Evolutionary conservation across 2,329 filamentous ascomycete genomes (phyloP).

Genomic region (Calonectria leucothoes): DNA sequence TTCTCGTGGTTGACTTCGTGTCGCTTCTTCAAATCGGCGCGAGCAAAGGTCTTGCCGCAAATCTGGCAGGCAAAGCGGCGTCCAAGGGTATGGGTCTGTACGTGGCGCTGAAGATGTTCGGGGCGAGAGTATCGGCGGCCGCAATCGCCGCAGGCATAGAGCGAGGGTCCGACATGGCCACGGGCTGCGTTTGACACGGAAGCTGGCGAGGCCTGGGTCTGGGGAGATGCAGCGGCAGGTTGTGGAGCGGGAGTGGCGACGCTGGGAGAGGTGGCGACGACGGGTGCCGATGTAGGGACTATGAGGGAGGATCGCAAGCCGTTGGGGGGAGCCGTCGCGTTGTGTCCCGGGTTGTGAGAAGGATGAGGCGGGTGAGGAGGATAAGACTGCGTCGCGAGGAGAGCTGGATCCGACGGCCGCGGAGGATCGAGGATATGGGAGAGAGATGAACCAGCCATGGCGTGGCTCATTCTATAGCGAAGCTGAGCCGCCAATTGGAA

Average conservation of each 20-base stretch:
- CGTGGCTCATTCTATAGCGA: constrained; percentile 23
- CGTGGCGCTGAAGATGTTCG: constrained; percentile 65
- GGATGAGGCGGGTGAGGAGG: constrained; percentile 24
- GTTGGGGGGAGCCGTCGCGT: constrained; percentile 11
- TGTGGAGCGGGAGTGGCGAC: constrained; percentile 1
- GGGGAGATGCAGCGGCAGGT: constrained; percentile 8
- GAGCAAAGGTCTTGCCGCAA: constrained; percentile 65
- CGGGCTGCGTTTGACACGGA: constrained; percentile 18
- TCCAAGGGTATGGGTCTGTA: constrained; percentile 62
- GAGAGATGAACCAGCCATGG: constrained; percentile 47
- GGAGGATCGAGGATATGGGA: constrained; percentile 47
- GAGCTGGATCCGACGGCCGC: constrained; percentile 32
- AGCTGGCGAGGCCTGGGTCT: constrained; percentile 9
- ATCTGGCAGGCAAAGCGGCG: constrained; percentile 62
- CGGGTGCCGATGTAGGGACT: constrained; percentile 13
- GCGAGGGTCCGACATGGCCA: constrained; percentile 45
- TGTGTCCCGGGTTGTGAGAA: neutral
- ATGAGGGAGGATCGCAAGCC: constrained; percentile 11
- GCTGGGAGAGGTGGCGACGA: neutral
- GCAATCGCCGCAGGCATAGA: constrained; percentile 65
- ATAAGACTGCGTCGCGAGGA: constrained; percentile 30
- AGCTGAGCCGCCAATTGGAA: constrained; percentile 15
- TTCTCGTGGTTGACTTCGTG: constrained; percentile 64
- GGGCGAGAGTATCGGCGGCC: constrained; percentile 63
- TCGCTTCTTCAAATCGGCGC: constrained; percentile 65